Percentiles rank a stretch among this genome's conserved stretches.
These are phyloP conservation scores for Debaryomyces robertsiae DNA, from an alignment of 1,139 yeast genomes.

Conservation along the genomic window DNA sequence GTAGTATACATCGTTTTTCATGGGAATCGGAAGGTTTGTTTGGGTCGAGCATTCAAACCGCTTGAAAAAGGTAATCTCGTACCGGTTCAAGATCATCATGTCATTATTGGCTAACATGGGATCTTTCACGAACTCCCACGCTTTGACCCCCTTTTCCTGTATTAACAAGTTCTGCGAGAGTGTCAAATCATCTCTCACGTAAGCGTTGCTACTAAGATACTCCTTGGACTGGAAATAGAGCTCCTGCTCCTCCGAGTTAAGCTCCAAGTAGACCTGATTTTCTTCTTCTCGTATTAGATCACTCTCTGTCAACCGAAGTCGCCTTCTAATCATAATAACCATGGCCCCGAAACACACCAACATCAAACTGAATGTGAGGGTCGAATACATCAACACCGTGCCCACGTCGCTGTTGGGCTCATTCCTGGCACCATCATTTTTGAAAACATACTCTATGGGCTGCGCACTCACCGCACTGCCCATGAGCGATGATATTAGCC, in stretches of 20 bases:
- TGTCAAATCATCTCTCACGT: constrained; percentile 45
- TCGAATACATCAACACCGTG: constrained; percentile 5
- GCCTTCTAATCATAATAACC: constrained; percentile 9
- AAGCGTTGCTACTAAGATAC: constrained; percentile 58
- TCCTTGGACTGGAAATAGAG: constrained; percentile 73
- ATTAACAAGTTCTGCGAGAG: constrained; percentile 59
- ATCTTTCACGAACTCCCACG: constrained; percentile 90
- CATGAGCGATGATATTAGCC: constrained; percentile 1
- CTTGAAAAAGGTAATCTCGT: constrained; percentile 74
- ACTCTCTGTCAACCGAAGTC: constrained; percentile 39
- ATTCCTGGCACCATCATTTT: background rate
- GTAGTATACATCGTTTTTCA: constrained; percentile 84
- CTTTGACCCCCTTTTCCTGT: constrained; percentile 89
- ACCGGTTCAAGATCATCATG: constrained; percentile 64
- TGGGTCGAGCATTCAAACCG: constrained; percentile 76
- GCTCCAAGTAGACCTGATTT: constrained; percentile 58
- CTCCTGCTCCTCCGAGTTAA: constrained; percentile 77
- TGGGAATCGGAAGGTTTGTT: constrained; percentile 87
- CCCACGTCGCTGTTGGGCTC: constrained; percentile 1
- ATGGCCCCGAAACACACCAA: constrained; percentile 6
- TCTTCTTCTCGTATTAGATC: constrained; percentile 65
- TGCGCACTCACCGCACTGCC: background rate
- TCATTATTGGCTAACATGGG: constrained; percentile 59
- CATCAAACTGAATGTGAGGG: constrained; percentile 6
- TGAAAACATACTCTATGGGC: background rate